A percentile compares a stretch with the other conserved stretches of the same genome.
Evolutionary conservation across 1,284 basidiomycete species (phyloP).

Genomic region (Ceratobasidium sp.): DNA sequence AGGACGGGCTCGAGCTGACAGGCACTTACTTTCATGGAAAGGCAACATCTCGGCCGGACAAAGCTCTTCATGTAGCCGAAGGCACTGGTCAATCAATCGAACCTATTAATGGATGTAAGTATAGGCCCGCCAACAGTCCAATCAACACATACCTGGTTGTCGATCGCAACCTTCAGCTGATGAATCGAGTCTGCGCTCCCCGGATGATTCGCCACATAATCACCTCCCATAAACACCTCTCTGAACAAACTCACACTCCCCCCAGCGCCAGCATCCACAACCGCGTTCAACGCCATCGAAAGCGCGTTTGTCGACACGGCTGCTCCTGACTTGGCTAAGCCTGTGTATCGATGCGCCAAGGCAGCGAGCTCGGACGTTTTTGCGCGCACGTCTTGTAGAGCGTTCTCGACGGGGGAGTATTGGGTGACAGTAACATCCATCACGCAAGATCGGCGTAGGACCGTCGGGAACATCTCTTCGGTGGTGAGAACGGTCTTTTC

Average conservation of each 20-base stretch:
- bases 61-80: constrained; percentile 80
- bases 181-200: constrained; percentile 74
- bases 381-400: constrained; percentile 77
- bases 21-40: constrained; percentile 74
- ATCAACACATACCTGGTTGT: constrained; percentile 71
- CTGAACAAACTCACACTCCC: constrained; percentile 81
- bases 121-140: neutral
- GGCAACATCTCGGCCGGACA: constrained; percentile 86
- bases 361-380: constrained; percentile 78
- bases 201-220: constrained; percentile 72
- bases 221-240: constrained; percentile 74
- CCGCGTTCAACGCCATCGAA: constrained; percentile 85
- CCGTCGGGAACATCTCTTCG: constrained; percentile 90
- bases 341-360: constrained; percentile 73
- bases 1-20: neutral
- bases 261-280: constrained; percentile 82
- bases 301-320: constrained; percentile 80
- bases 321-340: constrained; percentile 76
- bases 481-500: constrained; percentile 88
- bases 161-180: constrained; percentile 74
- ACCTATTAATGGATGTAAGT: constrained; percentile 57
- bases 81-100: constrained; percentile 79
- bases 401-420: constrained; percentile 86
- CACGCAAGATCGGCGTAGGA: constrained; percentile 89
- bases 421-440: constrained; percentile 76